A percentile compares a stretch with the other conserved stretches of the same genome.
Conservation (phyloP, 2,329 filamentous ascomycete species). For the Aureobasidium mangrovei region DNA sequence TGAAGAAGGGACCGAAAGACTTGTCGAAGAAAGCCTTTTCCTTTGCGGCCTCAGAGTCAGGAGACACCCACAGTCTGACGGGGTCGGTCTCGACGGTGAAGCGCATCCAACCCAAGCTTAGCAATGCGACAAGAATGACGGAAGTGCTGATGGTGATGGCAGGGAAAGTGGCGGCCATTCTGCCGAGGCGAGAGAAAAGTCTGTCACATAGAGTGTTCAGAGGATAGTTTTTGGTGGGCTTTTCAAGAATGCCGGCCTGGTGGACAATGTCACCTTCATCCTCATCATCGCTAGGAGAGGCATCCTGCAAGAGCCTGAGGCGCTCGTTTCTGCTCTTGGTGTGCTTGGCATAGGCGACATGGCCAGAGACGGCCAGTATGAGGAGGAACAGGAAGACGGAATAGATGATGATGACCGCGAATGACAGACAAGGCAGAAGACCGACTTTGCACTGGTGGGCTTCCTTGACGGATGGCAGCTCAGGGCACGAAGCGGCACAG, state of each 20-base stretch:
- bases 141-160: conserved; percentile 70
- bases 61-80: conserved; percentile 92
- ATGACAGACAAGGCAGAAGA: conserved; percentile 82
- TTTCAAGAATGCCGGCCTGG: conserved; percentile 66
- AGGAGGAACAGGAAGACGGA: conserved; percentile 62
- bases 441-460: conserved; percentile 72
- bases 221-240: conserved; percentile 68
- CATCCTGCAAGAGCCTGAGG: conserved; percentile 77
- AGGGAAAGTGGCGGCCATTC: conserved; percentile 73
- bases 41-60: conserved; percentile 77
- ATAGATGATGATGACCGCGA: conserved; percentile 83
- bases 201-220: conserved; percentile 76
- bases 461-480: conserved; percentile 65
- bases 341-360: conserved; percentile 67
- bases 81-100: conserved; percentile 89
- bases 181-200: conserved; percentile 71
- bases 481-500: conserved; percentile 76
- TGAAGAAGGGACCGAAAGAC: conserved; percentile 92
- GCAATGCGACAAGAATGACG: conserved; percentile 62
- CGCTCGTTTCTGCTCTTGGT: conserved; percentile 68
- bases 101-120: conserved; percentile 80
- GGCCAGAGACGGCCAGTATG: conserved; percentile 58
- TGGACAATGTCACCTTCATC: conserved; percentile 81
- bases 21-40: conserved; percentile 91
- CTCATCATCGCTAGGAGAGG: conserved; percentile 79